Base-by-base conservation (phyloP, 805 yeast species). In the Blastobotrys peoriensis region DNA sequence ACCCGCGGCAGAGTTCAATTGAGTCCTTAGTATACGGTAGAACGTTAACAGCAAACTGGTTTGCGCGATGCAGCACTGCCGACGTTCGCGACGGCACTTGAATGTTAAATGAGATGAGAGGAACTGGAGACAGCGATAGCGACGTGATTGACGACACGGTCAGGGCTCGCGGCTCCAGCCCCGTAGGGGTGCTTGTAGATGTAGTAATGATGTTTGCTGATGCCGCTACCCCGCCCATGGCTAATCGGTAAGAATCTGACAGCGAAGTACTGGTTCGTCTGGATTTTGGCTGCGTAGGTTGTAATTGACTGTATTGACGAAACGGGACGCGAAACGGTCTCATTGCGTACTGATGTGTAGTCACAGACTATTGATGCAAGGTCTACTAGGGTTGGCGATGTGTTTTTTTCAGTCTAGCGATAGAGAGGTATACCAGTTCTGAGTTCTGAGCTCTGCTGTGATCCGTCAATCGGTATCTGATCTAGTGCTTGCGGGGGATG, bases 131-230 rank as follows among this genome's bases (percentile, higher is more conserved):
- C 22, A 88, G 75, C 0, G 95, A 80, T 10, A 91, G 66, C 1
- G 97, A 88, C 9, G 86, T 77, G 36, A 88, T 86, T 1, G 96
- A 86, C 2, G 96, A 84, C 1, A 91, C 68, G 0, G 97, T 87
- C 70, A 86, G 78, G 0, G 97, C 97, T 2, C 66, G 60, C 2
- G 61, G 55, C 34, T 58, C 63, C 33, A 71, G 47, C 22, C 52
- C 36, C 3, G 50, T 34, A 13, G 38, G 34, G 16, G 44, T 25
- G 42, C 36, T 35, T 49, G 49, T 58, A 61, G 15, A 73, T 2
- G 78, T 65, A 0, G 86, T 81, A 22, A 81, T 59, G 16, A 81
- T 70, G 76, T 79, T 74, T 2, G 81, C 83, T 42, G 75, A 75
- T 15, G 68, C 63, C 1, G 76, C 73, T 33, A 74, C 64, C 27